Conservation (phyloP, 192 early-diverging fungal species). For the Entomortierella parvispora region DNA sequence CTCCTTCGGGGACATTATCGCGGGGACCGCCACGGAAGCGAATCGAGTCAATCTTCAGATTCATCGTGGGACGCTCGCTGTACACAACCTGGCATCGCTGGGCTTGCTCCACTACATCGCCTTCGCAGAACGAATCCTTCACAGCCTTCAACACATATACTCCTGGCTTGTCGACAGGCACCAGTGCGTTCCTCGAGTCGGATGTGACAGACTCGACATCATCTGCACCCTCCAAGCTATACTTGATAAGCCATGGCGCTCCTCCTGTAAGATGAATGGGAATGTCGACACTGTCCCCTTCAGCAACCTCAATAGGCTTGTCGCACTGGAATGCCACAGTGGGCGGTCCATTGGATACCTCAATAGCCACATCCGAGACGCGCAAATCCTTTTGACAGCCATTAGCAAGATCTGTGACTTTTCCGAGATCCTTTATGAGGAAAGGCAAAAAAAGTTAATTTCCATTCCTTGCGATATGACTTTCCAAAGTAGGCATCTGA, state of each 20-base stretch:
- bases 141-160: slow-evolving; percentile 29
- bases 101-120: slow-evolving; percentile 34
- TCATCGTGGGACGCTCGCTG: slow-evolving; percentile 43
- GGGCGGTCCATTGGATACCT: slow-evolving; percentile 41
- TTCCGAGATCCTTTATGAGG: slow-evolving; percentile 22
- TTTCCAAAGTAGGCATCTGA: neutral
- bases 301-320: slow-evolving; percentile 28
- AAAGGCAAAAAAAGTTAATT: neutral
- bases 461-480: neutral
- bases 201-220: neutral
- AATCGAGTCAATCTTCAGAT: slow-evolving; percentile 47
- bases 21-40: slow-evolving; percentile 47
- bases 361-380: slow-evolving; percentile 33
- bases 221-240: slow-evolving; percentile 26
- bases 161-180: slow-evolving; percentile 26
- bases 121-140: slow-evolving; percentile 34
- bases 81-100: slow-evolving; percentile 26
- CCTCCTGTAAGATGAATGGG: slow-evolving; percentile 44
- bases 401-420: slow-evolving; percentile 37
- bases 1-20: slow-evolving; percentile 38
- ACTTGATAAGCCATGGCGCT: slow-evolving; percentile 27
- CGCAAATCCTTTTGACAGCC: slow-evolving; percentile 36
- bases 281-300: slow-evolving; percentile 26
- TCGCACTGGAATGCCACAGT: slow-evolving; percentile 47
- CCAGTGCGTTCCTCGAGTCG: slow-evolving; percentile 29